Percentiles rank a stretch among this genome's conserved stretches.
Conservation (phyloP, 2,329 filamentous ascomycete species). For the Colletotrichum sp. region DNA sequence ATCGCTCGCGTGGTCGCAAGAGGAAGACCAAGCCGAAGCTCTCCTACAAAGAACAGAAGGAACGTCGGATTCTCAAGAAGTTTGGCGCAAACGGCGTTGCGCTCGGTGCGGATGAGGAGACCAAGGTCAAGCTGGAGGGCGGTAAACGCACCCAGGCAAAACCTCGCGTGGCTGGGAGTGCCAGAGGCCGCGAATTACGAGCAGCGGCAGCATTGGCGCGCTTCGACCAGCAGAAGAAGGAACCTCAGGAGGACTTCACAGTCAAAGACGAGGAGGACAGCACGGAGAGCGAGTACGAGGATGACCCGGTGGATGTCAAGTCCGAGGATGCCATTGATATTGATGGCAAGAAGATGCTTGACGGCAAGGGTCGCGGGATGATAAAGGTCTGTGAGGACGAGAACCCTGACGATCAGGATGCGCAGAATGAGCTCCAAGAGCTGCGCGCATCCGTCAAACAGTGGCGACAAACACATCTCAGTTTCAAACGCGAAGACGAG, state of each 20-base stretch:
- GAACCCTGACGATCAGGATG: conserved; percentile 57
- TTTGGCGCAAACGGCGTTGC: conserved; percentile 74
- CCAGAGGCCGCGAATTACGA: conserved; percentile 74
- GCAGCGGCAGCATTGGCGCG: conserved; percentile 79
- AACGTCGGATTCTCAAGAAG: conserved; percentile 74
- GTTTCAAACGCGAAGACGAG: conserved; percentile 4
- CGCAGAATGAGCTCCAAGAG: conserved; percentile 70
- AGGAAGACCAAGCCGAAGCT: conserved; percentile 61
- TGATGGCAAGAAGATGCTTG: conserved; percentile 68
- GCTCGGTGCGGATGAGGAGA: conserved; percentile 71
- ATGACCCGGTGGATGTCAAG: conserved; percentile 43
- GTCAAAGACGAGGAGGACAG: conserved; percentile 37
- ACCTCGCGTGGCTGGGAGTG: conserved; percentile 76
- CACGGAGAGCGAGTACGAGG: conserved; percentile 52
- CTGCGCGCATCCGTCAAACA: conserved; percentile 51
- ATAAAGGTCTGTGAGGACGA: conserved; percentile 79
- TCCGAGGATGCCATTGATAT: conserved; percentile 65
- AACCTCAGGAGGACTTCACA: conserved; percentile 42
- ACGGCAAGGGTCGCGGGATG: conserved; percentile 70
- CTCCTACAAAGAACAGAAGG: conserved; percentile 75
- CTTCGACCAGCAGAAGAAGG: conserved; percentile 66
- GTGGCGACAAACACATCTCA: conserved; percentile 20
- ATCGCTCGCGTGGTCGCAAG: conserved; percentile 59
- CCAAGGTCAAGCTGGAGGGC: conserved; percentile 70
- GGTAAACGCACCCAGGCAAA: conserved; percentile 67